These are phyloP conservation scores for Erodium maritimum DNA, from an alignment of 345 rosid genomes.

Conservation along the genomic window DNA sequence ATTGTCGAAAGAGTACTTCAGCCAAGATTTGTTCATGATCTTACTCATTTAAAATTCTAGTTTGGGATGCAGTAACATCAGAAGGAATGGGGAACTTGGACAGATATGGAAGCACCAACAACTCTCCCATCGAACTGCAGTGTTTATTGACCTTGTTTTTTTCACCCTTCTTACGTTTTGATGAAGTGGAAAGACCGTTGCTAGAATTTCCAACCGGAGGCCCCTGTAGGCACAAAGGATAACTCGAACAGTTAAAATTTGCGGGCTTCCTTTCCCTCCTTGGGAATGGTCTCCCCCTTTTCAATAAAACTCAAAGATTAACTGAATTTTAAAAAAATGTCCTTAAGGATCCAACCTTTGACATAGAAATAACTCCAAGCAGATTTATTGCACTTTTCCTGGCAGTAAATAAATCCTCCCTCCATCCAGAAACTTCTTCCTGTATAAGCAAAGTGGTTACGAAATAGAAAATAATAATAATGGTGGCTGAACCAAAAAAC, in stretches of 20 bases:
- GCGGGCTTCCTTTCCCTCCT: too few species aligned
- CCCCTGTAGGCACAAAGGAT: conserved; percentile 36
- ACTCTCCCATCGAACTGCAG: conserved; percentile 53
- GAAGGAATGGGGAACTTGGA: conserved; percentile 59
- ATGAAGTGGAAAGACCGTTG: conserved; percentile 33
- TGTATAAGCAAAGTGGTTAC: conserved; percentile 14
- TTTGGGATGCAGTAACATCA: conserved; percentile 30
- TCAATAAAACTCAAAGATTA: too few species aligned
- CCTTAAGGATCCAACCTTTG: conserved; percentile 37
- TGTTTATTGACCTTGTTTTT: conserved; percentile 41
- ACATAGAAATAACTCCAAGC: conserved; percentile 70
- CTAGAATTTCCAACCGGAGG: conserved; percentile 43
- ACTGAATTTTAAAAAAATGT: too few species aligned
- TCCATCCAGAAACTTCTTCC: conserved; percentile 91
- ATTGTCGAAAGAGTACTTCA: too few species aligned
- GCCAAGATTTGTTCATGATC: conserved; percentile 16
- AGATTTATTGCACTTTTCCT: conserved; percentile 82
- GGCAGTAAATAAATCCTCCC: conserved; percentile 76
- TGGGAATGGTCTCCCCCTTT: too few species aligned
- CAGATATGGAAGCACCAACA: conserved; percentile 78
- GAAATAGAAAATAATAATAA: conserved; percentile 7
- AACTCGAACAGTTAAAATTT: conserved; percentile 7
- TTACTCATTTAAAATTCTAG: conserved; percentile 42
- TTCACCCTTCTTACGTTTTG: conserved; percentile 76
- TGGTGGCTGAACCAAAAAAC: neutral